Evolutionary conservation across 2,329 filamentous ascomycete species (phyloP), one percentile per base, ranked within the genome.

Genomic region (Ophiostoma angusticollis): DNA sequence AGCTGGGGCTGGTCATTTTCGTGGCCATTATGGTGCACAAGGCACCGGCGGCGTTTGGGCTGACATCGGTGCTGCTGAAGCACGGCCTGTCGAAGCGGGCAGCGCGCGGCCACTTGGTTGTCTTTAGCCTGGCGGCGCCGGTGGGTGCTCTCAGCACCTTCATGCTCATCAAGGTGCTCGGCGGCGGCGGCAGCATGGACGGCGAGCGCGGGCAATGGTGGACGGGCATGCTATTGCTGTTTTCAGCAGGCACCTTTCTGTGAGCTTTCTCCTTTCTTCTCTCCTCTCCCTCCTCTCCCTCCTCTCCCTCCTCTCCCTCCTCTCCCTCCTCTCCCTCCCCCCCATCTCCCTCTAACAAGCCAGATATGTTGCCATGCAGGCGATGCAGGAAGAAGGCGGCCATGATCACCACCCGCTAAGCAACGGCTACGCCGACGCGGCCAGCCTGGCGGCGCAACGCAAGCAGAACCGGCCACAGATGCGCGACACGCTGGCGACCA

Each of bases 1-100:
- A 80, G 42, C 64, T 98, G 9, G 85, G 84, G 25, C 76, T 96
- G 44, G 84, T 98, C 50, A 85, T 98, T 28, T 98, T 98, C 58
- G 61, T 94, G 29, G 91, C 91, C 9, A 91, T 98, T 49, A 93
- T 98, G 83, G 75, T 96, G 6, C 91, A 98, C 60, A 98, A 96
- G 62, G 89, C 86, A 1, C 89, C 87, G 0, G 91, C 91, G 2
- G 87, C 91, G 0, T 98, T 98, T 62, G 91, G 91, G 0, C 64
- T 98, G 34, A 96, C 89, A 0, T 87, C 86, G 1, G 75, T 95
- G 2, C 63, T 98, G 33, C 66, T 98, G 33, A 93, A 89, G 57
- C 86, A 95, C 54, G 91, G 91, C 0, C 65, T 96, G 1, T 85
- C 83, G 11, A 96, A 93, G 58, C 77, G 89, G 31, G 79, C 78